These are phyloP conservation scores for Dendrobium huoshanense DNA, from an alignment of 106 monocot genomes.

Conservation along the genomic window DNA sequence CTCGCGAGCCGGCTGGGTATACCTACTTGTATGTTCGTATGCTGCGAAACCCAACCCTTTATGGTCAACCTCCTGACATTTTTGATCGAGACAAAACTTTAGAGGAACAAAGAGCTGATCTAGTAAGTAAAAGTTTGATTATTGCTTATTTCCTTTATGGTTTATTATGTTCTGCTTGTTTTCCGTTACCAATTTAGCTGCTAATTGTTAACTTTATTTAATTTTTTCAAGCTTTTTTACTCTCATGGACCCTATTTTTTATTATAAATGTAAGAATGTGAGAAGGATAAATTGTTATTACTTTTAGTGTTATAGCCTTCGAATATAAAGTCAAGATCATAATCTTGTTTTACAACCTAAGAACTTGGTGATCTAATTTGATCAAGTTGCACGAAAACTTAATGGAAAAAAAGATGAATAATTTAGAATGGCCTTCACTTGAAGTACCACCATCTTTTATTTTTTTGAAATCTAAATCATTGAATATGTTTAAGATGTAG, in stretches of 20 bases:
- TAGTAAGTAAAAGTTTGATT: constrained; percentile 36
- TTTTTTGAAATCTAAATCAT: not conserved
- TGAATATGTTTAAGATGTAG: not conserved
- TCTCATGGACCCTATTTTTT: not conserved
- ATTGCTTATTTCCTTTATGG: not conserved
- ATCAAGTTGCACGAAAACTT: not conserved
- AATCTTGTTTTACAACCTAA: not conserved
- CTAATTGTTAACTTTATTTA: not conserved
- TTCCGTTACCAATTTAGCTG: not conserved
- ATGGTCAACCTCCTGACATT: constrained; percentile 76
- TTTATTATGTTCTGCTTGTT: not conserved
- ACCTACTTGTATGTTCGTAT: constrained; percentile 92
- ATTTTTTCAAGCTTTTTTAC: not conserved
- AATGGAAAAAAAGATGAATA: not conserved
- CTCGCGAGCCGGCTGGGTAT: no score
- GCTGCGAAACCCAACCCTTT: constrained; percentile 86
- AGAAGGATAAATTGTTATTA: not conserved
- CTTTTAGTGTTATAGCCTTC: not conserved
- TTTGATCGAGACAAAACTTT: constrained; percentile 70
- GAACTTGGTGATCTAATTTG: not conserved
- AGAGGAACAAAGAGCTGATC: constrained; percentile 93
- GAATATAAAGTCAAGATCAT: not conserved
- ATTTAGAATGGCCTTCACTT: not conserved
- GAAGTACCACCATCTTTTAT: not conserved
- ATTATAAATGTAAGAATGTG: not conserved